These are phyloP conservation scores for Zangia roseola DNA, from an alignment of 768 basidiomycete species.

Conservation along the genomic window DNA sequence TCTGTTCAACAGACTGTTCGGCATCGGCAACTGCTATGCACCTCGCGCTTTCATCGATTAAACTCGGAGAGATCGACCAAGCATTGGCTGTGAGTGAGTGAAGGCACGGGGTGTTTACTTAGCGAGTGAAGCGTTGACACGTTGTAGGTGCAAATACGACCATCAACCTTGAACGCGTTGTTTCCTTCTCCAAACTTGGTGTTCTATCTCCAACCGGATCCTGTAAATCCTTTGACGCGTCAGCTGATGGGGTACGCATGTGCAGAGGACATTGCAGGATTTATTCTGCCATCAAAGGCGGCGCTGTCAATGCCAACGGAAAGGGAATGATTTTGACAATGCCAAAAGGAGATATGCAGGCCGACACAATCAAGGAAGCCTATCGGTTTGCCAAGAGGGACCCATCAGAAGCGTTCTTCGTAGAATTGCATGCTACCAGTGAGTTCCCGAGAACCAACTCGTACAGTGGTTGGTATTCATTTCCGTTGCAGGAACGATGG, in stretches of 20 bases:
- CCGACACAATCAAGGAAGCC: slow-evolving; percentile 33
- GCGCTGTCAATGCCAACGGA: slow-evolving; percentile 35
- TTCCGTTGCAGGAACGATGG: slow-evolving; percentile 32
- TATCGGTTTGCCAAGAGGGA: slow-evolving; percentile 28
- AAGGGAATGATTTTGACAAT: slow-evolving; percentile 34
- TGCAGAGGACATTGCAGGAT: slow-evolving; percentile 27
- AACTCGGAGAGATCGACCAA: slow-evolving; percentile 44
- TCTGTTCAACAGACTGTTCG: slow-evolving; percentile 35
- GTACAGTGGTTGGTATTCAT: not conserved
- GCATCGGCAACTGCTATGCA: slow-evolving; percentile 47
- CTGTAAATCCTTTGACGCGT: slow-evolving; percentile 32
- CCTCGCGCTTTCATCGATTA: slow-evolving; percentile 45
- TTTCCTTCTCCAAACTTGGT: slow-evolving; percentile 28
- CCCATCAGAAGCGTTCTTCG: slow-evolving; percentile 44
- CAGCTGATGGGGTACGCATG: slow-evolving; percentile 33
- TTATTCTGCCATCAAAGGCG: slow-evolving; percentile 31
- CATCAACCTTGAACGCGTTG: slow-evolving; percentile 26
- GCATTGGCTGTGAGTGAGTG: slow-evolving; percentile 39
- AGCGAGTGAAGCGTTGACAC: not conserved
- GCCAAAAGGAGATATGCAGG: slow-evolving; percentile 35
- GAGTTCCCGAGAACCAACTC: not conserved
- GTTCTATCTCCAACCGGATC: slow-evolving; percentile 37
- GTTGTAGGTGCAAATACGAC: slow-evolving; percentile 27
- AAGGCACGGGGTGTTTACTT: not conserved
- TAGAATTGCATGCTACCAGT: slow-evolving; percentile 53